Evolutionary conservation across 345 rosid species (phyloP).

Genomic region (Bruguiera gymnorhiza): DNA sequence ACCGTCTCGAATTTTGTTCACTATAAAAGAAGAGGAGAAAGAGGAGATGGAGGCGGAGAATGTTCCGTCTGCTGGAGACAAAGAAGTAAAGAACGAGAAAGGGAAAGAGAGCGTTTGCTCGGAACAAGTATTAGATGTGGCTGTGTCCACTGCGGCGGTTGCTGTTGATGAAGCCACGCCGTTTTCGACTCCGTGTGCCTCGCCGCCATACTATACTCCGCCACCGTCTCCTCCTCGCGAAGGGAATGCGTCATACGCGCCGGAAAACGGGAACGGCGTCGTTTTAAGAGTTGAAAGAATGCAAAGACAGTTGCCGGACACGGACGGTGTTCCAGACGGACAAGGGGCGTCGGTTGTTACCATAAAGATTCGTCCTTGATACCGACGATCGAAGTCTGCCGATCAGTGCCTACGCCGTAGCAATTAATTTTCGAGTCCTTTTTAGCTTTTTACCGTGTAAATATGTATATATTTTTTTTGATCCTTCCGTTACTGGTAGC

Average conservation of each 20-base stretch:
- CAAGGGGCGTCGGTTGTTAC: not conserved
- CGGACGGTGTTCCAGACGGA: not conserved
- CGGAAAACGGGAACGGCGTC: not conserved
- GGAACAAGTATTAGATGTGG: not conserved
- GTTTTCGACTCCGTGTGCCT: conserved; percentile 64
- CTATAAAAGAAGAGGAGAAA: conserved; percentile 65
- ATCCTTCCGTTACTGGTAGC: not conserved
- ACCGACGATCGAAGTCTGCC: not conserved
- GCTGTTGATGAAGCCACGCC: conserved; percentile 47
- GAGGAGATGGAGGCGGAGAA: conserved; percentile 29
- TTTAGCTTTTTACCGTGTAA: not conserved
- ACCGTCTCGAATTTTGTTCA: conserved; percentile 56
- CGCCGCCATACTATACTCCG: conserved; percentile 57
- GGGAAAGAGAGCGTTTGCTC: not conserved
- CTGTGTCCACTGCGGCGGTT: not conserved
- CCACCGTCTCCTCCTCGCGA: conserved; percentile 52
- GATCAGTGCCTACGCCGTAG: conserved; percentile 1
- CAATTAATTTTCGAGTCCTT: not conserved
- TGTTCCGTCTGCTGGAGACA: not conserved
- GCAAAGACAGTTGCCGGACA: not conserved
- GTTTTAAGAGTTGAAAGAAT: not conserved
- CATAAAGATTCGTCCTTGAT: not conserved
- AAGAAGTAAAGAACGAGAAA: not conserved
- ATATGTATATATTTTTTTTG: not conserved
- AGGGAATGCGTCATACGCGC: not conserved